Percentiles rank a stretch among this genome's conserved stretches.
phyloP scores from a whole-genome alignment of 2,329 filamentous ascomycete species.

The Bipolaris gigantea region DNA sequence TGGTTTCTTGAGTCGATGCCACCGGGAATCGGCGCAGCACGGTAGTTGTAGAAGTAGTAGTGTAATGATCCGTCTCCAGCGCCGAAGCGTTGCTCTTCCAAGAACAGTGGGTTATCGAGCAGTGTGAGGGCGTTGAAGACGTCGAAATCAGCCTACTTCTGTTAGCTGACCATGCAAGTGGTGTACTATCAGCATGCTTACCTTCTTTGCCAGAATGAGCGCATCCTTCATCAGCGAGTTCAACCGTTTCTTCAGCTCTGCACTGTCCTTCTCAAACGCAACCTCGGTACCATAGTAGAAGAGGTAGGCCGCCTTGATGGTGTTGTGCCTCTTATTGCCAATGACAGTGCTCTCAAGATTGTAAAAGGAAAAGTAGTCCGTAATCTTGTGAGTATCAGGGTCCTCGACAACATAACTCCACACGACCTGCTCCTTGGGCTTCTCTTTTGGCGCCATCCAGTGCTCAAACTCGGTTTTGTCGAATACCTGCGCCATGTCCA shows the following conservation, averaged over 20 bases:
- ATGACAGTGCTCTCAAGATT: conserved; percentile 91
- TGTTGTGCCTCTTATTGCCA: conserved; percentile 73
- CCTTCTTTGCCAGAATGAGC: conserved; percentile 81
- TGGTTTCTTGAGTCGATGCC: conserved; percentile 80
- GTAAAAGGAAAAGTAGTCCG: conserved; percentile 98
- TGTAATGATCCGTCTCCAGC: conserved; percentile 92
- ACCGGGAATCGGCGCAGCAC: conserved; percentile 79
- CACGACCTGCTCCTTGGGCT: conserved; percentile 69
- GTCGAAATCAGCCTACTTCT: conserved; percentile 70
- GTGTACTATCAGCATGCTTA: conserved; percentile 31
- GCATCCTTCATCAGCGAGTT: conserved; percentile 82
- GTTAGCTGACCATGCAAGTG: background rate
- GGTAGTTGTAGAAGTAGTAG: conserved; percentile 98
- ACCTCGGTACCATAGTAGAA: conserved; percentile 94
- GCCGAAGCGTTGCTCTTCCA: conserved; percentile 92
- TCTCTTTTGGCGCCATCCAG: conserved; percentile 74
- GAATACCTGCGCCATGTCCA: conserved; percentile 83
- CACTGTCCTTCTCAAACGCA: conserved; percentile 63
- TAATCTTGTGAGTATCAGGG: conserved; percentile 73
- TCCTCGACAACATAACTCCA: conserved; percentile 91
- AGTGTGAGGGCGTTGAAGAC: conserved; percentile 95
- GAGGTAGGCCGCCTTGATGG: conserved; percentile 87
- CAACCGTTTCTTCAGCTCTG: conserved; percentile 74
- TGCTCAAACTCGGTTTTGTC: conserved; percentile 79
- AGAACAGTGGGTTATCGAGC: conserved; percentile 91